A percentile compares a stretch with the other conserved stretches of the same genome.
phyloP scores from a whole-genome alignment of 371 early-diverging fungal species.

The Mortierella sp. region DNA sequence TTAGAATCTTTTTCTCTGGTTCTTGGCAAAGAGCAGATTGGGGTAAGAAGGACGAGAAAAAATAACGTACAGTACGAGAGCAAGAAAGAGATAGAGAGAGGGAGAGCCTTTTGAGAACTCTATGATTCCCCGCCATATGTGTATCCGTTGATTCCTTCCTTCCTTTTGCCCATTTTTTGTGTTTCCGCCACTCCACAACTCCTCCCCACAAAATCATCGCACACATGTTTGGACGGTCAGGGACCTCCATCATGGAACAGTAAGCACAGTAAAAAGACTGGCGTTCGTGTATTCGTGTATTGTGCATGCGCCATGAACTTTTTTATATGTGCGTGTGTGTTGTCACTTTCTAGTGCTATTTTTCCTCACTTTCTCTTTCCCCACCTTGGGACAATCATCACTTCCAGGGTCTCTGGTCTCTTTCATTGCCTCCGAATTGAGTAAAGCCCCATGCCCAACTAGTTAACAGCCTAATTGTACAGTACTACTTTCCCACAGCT shows the following conservation, averaged over 20 bases:
- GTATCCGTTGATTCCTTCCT: not conserved
- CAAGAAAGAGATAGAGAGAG: not conserved
- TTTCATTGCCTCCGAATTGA: not conserved
- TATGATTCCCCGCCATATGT: not conserved
- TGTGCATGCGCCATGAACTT: not conserved
- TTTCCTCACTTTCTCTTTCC: not conserved
- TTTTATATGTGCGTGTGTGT: not conserved
- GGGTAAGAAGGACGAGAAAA: not conserved
- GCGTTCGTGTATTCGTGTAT: not conserved
- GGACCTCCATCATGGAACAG: not conserved
- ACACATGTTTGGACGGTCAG: constrained; percentile 15
- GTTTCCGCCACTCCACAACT: not conserved
- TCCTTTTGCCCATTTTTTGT: not conserved
- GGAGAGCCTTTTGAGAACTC: not conserved
- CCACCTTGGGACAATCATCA: not conserved
- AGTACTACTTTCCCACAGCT: too few relatives aligned
- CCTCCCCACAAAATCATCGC: constrained; percentile 7
- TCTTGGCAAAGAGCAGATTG: not conserved
- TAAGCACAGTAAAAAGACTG: not conserved
- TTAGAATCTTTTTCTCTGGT: not conserved
- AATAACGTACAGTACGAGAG: not conserved
- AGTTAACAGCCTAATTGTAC: not conserved
- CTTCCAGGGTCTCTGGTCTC: not conserved
- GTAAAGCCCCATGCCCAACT: not conserved
- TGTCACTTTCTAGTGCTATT: not conserved